phyloP scores from a whole-genome alignment of 176 grass and related monocot species.

The Thalia dealbata region DNA sequence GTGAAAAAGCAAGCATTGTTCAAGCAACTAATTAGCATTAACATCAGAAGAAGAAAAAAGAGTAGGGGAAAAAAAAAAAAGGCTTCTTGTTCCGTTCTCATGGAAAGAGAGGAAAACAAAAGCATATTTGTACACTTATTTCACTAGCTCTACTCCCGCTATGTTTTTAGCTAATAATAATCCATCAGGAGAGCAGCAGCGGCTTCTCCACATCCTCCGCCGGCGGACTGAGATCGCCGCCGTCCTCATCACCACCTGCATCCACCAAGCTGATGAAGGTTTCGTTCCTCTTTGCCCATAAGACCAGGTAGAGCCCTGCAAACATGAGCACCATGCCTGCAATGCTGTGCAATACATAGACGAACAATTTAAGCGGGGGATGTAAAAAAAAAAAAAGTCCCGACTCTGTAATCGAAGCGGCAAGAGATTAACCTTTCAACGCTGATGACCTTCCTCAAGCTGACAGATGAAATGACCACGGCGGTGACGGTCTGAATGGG shows the following conservation, averaged over 20 bases:
- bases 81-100: not conserved
- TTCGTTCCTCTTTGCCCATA: slow-evolving; percentile 50
- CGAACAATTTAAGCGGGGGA: not conserved
- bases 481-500: slow-evolving; percentile 50
- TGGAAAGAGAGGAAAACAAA: not conserved
- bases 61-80: too few species aligned
- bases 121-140: not conserved
- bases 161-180: too few species aligned
- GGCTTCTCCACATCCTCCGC: not conserved
- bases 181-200: not conserved
- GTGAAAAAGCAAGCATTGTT: too few species aligned
- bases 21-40: too few species aligned
- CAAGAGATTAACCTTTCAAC: slow-evolving; percentile 21
- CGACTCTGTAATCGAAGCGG: not conserved
- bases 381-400: too few species aligned
- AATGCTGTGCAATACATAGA: slow-evolving; percentile 15
- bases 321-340: slow-evolving; percentile 53
- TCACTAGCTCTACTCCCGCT: not conserved
- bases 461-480: slow-evolving; percentile 30
- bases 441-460: slow-evolving; percentile 27
- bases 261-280: not conserved
- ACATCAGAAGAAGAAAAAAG: too few species aligned
- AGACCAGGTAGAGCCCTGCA: slow-evolving; percentile 38
- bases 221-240: not conserved
- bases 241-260: not conserved